Percentiles rank a stretch among this genome's conserved stretches.
Evolutionary conservation across 2,329 filamentous ascomycete species (phyloP).

Genomic region (Blastomyces percursus): DNA sequence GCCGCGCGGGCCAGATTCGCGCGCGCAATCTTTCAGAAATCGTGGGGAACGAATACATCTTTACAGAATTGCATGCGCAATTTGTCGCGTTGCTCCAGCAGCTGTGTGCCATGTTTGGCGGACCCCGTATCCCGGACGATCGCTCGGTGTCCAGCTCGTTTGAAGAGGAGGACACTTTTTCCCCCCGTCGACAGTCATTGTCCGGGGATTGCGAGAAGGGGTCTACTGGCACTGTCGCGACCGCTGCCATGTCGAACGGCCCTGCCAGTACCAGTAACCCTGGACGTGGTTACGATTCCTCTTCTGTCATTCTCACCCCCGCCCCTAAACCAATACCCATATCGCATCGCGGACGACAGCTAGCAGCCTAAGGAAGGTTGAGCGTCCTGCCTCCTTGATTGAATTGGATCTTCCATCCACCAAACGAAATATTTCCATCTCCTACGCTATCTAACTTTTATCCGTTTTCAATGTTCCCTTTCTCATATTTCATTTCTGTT

Average conservation of each 20-base stretch:
- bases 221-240: not conserved
- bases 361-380: not conserved
- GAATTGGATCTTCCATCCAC: not conserved
- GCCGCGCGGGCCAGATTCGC: constrained; percentile 42
- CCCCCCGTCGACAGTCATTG: not conserved
- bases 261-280: not conserved
- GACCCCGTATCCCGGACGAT: constrained; percentile 29
- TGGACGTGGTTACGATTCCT: constrained; percentile 5
- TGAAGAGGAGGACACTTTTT: constrained; percentile 6
- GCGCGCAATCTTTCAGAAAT: constrained; percentile 49
- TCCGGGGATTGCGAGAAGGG: not conserved
- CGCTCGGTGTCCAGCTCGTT: constrained; percentile 24
- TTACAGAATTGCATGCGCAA: constrained; percentile 45
- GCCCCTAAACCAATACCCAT: constrained; percentile 14
- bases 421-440: not conserved
- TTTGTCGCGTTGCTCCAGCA: constrained; percentile 43
- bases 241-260: not conserved
- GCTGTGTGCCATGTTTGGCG: constrained; percentile 37
- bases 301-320: constrained; percentile 5
- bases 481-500: not conserved
- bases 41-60: constrained; percentile 48
- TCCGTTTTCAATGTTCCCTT: not conserved
- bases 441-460: not conserved
- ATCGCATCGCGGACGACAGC: constrained; percentile 12
- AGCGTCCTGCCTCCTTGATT: not conserved